Evolutionary conservation across 495 filamentous ascomycete genomes (phyloP), one percentile per base, ranked within the genome.

Genomic region (Aspergillus homomorphus): DNA sequence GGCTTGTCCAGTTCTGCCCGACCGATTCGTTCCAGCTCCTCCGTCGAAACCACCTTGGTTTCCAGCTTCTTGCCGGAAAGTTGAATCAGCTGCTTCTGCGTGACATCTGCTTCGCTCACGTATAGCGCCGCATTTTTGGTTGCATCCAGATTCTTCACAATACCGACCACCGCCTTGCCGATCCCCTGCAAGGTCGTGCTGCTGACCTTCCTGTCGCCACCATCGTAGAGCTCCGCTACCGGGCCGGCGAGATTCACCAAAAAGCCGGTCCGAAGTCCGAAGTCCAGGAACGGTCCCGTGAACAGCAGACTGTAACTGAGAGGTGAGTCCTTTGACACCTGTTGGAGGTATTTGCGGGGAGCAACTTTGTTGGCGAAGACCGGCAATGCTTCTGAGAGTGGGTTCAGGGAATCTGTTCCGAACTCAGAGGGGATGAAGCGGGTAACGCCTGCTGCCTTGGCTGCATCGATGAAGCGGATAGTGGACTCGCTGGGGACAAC

Each of bases 81-180:
- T 7, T 61, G 62, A 0, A 87, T 59, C 18, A 88, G 62, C 58
- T 87, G 69, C 45, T 82, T 81, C 67, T 82, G 82, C 5, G 81
- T 80, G 1, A 77, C 69, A 1, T 74, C 75, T 43, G 81, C n/a
- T 19, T 54, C 52, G 26, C 21, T 20, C 18, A 57, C 30, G 16
- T 51, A 12, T 0, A 61, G 45, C 6, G 45, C 49, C 10, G 43
- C 38, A 43, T 61, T 51, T 49, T 44, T 46, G 19, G 54, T 57
- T 6, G 41, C 54, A 15, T 53, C 54, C 0, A 33, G 49, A 21
- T 54, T 23, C 16, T 7, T 48, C 24, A 56, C 4, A 1, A 55
- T 38, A 1, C 51, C 45, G 15, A 54, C 61, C 22, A 62, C 56
- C 0, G 56, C 61, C 24, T 51, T 41, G 15, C 56, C 61, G 16